A percentile compares a stretch with the other conserved stretches of the same genome.
Conservation (phyloP, 225 moss, liverwort and hornwort genomes). For the Neckera pumila region DNA sequence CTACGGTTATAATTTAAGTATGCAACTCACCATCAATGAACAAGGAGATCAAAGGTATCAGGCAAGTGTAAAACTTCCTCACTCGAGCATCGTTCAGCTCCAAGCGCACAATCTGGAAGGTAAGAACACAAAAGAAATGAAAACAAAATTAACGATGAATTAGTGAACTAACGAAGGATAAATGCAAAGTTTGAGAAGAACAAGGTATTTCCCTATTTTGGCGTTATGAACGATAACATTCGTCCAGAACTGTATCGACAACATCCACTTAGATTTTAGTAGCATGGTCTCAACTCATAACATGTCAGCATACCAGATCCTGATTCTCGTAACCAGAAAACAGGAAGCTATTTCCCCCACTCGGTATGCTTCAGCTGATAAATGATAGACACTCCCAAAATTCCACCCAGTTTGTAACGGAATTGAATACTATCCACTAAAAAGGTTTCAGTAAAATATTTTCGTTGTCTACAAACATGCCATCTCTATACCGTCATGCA, state of each 20-base stretch:
- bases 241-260: neutral
- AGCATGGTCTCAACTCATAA: neutral
- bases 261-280: neutral
- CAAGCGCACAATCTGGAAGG: slow-evolving; percentile 60
- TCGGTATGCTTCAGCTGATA: neutral
- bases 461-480: neutral
- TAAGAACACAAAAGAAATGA: neutral
- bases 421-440: neutral
- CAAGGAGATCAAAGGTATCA: slow-evolving; percentile 62
- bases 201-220: neutral
- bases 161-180: neutral
- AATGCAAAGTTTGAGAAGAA: neutral
- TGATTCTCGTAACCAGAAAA: neutral
- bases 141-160: neutral
- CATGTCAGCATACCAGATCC: neutral
- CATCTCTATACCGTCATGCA: neutral
- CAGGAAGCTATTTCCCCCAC: neutral
- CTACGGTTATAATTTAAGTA: neutral
- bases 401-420: neutral
- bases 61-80: slow-evolving; percentile 59
- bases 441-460: neutral
- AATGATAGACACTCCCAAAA: neutral
- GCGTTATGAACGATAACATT: neutral
- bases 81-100: slow-evolving; percentile 56
- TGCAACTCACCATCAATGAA: slow-evolving; percentile 75